Evolutionary conservation across 2,329 filamentous ascomycete genomes (phyloP).

Genomic region (Colletotrichum noveboracense): DNA sequence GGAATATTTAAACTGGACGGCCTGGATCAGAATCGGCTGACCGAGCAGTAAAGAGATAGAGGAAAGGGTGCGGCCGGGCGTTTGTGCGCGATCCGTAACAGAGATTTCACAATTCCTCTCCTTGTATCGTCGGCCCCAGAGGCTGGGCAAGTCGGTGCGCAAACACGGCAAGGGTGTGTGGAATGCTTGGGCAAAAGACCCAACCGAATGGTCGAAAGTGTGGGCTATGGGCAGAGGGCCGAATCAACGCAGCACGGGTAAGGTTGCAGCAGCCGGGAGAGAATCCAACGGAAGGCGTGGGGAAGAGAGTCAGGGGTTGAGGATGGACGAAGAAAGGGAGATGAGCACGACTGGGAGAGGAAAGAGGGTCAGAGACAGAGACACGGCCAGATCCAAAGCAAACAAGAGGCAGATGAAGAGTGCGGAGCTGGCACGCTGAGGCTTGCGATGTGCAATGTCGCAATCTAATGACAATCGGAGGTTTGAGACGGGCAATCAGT

Average conservation of each 20-base stretch:
- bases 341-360: constrained; percentile 8
- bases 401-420: not conserved
- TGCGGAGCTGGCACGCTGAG: constrained; percentile 18
- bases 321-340: constrained; percentile 10
- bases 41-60: not conserved
- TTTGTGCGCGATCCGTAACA: constrained; percentile 22
- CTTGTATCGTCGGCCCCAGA: constrained; percentile 14
- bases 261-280: constrained; percentile 24
- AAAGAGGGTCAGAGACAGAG: not conserved
- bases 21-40: not conserved
- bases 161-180: constrained; percentile 18
- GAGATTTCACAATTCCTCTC: constrained; percentile 20
- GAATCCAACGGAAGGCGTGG: constrained; percentile 20
- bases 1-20: constrained; percentile 13
- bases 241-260: constrained; percentile 18
- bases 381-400: not conserved
- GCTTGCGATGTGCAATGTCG: constrained; percentile 20
- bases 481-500: not conserved
- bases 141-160: constrained; percentile 17
- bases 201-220: constrained; percentile 21
- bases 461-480: constrained; percentile 1
- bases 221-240: constrained; percentile 9
- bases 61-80: not conserved
- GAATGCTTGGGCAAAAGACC: constrained; percentile 15
- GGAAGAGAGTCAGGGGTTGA: constrained; percentile 18